Percentiles rank a stretch among this genome's conserved stretches.
Conservation (phyloP, 805 yeast genomes). For the Candida namnaoensis region DNA sequence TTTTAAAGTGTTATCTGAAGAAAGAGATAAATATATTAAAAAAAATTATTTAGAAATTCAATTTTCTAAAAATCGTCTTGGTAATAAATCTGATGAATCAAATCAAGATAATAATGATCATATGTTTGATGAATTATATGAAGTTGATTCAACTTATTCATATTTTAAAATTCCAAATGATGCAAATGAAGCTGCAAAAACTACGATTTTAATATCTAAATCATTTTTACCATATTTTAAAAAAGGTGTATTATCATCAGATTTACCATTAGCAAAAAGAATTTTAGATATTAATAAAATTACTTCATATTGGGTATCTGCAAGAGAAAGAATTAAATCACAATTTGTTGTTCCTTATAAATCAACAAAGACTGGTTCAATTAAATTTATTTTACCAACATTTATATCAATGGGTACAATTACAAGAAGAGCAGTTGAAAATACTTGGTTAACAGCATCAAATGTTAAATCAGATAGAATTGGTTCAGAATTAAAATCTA, state of each 20-base stretch:
- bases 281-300: conserved; percentile 71
- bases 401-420: conserved; percentile 93
- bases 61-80: conserved; percentile 5
- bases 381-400: conserved; percentile 78
- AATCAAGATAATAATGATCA: conserved; percentile 2
- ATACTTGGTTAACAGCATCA: conserved; percentile 96
- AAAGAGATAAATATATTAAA: conserved; percentile 20
- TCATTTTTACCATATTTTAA: conserved; percentile 66
- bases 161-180: conserved; percentile 82
- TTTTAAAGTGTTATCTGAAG: conserved; percentile 43
- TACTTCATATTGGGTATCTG: conserved; percentile 90
- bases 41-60: conserved; percentile 22
- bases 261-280: conserved; percentile 61
- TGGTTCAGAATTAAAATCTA: conserved; percentile 89
- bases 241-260: conserved; percentile 62
- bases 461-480: conserved; percentile 80
- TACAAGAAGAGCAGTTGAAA: conserved; percentile 93
- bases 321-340: conserved; percentile 71
- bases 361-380: conserved; percentile 10
- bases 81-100: conserved; percentile 8
- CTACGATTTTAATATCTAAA: conserved; percentile 74
- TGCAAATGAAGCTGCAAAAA: conserved; percentile 65
- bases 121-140: not conserved
- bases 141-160: conserved; percentile 3
- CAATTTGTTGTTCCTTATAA: conserved; percentile 72